Conservation (phyloP, 257 asterid species). For the Penstemon barbatus region DNA sequence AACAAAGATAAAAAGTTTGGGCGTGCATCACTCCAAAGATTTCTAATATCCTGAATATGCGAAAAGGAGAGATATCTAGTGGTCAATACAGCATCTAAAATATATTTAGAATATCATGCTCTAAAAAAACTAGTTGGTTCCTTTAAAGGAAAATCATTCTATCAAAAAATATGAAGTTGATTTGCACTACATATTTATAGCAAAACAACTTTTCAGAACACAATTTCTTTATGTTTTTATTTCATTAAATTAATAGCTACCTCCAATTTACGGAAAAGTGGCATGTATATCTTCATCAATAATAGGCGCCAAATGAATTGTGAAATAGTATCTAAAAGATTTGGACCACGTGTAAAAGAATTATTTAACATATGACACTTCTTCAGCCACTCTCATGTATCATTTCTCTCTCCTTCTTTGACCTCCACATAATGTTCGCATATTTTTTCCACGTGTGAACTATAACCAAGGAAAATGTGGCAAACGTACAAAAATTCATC, state of each 20-base stretch:
- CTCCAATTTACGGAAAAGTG: background rate
- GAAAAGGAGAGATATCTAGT: conserved; percentile 13
- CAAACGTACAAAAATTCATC: background rate
- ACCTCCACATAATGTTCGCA: background rate
- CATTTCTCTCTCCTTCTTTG: background rate
- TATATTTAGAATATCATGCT: background rate
- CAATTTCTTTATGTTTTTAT: background rate
- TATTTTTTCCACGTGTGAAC: background rate
- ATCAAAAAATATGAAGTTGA: background rate
- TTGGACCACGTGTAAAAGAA: background rate
- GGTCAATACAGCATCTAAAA: background rate
- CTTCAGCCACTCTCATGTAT: background rate
- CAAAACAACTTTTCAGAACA: background rate
- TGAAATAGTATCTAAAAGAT: background rate
- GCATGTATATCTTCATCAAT: background rate
- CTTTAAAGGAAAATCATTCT: background rate
- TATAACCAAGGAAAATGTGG: background rate
- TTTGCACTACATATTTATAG: background rate
- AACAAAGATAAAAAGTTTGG: too few species aligned
- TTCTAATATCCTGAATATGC: background rate
- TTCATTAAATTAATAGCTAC: conserved; percentile 7
- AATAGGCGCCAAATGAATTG: conserved; percentile 2
- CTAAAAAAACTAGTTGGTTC: background rate
- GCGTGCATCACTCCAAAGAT: conserved; percentile 1
- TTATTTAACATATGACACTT: background rate